Conservation (phyloP, 306 rosid genomes). For the Arachis stenosperma region DNA sequence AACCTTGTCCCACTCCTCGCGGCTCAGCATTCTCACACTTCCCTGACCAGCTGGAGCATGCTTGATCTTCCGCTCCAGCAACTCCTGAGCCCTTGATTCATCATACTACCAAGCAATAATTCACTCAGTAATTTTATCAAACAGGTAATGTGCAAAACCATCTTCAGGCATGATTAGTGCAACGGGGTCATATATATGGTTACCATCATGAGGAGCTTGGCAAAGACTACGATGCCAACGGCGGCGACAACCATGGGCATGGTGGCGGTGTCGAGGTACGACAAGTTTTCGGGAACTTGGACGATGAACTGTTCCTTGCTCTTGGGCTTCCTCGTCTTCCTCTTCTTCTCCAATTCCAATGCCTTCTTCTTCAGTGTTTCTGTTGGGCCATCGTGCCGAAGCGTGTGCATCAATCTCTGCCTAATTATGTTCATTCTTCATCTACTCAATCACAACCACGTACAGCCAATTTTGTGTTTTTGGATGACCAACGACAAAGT, state of each 20-base stretch:
- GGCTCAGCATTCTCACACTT: constrained; percentile 45
- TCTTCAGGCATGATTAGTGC: too few species aligned
- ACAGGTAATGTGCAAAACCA: constrained; percentile 39
- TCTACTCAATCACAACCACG: not conserved
- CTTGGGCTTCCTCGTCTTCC: constrained; percentile 36
- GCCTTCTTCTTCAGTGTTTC: constrained; percentile 43
- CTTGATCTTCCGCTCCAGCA: constrained; percentile 49
- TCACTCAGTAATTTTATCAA: constrained; percentile 37
- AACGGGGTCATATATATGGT: too few species aligned
- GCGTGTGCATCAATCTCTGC: constrained; percentile 42
- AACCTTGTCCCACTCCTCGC: constrained; percentile 47
- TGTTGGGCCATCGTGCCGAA: constrained; percentile 16
- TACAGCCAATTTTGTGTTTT: not conserved
- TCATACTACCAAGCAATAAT: constrained; percentile 48
- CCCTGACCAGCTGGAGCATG: constrained; percentile 47
- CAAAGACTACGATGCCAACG: constrained; percentile 58
- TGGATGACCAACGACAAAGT: too few species aligned
- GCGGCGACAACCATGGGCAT: constrained; percentile 72
- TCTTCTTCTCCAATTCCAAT: constrained; percentile 53
- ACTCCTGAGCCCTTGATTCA: constrained; percentile 63
- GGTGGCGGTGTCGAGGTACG: constrained; percentile 81
- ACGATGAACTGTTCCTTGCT: constrained; percentile 64
- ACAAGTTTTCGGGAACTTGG: constrained; percentile 59
- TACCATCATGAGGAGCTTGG: constrained; percentile 74
- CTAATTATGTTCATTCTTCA: constrained; percentile 32